A percentile compares a stretch with the other conserved stretches of the same genome.
Evolutionary conservation across 805 yeast species (phyloP).

Genomic region (Cyberlindnera meyerae): DNA sequence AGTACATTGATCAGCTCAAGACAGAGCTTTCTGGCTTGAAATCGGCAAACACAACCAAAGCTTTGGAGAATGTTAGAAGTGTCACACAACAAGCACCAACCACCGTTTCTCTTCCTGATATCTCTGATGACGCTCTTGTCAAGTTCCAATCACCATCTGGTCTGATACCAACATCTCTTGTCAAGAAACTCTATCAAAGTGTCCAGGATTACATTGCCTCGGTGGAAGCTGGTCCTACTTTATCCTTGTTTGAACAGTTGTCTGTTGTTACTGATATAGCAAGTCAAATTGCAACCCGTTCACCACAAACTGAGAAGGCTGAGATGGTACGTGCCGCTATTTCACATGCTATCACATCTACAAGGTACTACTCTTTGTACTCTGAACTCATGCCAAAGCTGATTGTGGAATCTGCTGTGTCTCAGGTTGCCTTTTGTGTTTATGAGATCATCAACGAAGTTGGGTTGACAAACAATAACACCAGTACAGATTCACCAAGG

Average conservation of each 20-base stretch:
- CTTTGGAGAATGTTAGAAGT: too few species aligned
- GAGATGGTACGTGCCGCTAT: constrained; percentile 57
- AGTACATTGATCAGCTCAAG: neutral
- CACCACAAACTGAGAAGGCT: constrained; percentile 36
- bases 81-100: neutral
- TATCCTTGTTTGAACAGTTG: constrained; percentile 39
- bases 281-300: constrained; percentile 25
- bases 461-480: constrained; percentile 33
- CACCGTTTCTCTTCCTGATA: too few species aligned
- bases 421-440: constrained; percentile 64
- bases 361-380: constrained; percentile 68
- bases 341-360: constrained; percentile 69
- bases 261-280: constrained; percentile 42
- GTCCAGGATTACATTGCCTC: neutral
- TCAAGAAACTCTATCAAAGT: neutral
- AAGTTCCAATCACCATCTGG: too few species aligned
- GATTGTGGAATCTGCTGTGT: constrained; percentile 68
- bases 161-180: constrained; percentile 16
- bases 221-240: neutral
- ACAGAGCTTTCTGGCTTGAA: neutral
- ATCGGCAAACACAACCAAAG: neutral
- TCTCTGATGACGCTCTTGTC: too few species aligned
- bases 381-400: constrained; percentile 61
- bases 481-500: neutral
- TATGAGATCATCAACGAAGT: constrained; percentile 56